Evolutionary conservation across 768 basidiomycete species (phyloP), one percentile per base, ranked within the genome.

Genomic region (Mrakia gelida): DNA sequence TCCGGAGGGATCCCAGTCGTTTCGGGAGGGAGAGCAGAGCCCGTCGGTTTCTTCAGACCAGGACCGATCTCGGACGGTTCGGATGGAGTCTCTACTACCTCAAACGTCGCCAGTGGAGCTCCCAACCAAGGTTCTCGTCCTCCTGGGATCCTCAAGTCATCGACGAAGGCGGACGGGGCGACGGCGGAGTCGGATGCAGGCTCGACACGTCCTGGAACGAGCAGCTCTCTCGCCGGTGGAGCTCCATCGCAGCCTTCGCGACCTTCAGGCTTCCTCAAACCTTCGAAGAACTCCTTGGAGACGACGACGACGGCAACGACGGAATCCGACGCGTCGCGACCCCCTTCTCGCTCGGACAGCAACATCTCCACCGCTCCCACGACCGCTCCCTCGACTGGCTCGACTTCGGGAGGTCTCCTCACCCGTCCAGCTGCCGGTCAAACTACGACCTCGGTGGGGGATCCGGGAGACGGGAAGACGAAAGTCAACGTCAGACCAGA

Each of bases 21-120:
- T 9, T 18, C 32, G 21, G 49, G 49, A 52, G 49, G 49, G 7
- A 41, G 41, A 15, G 67, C 34, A 34, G 34, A 70, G 23, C 67
- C 67, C 34, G 32, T 38, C 21, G 67, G 38, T 4, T 70, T 70
- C 67, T 70, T 70, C 67, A 70, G 67, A n/a, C 67, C 67, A 9
- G 45, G 67, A 52, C 49, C 49, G 1, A 1, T 52, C 49, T 52
- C 49, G 38, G 28, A 59, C n/a, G 59, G 0, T 28, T 38, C 67
- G 26, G 38, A 70, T 8, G 34, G 34, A 41, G 10, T 38, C 0
- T 26, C 34, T 3, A 13, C 34, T 13, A 41, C 34, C 38, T 34
- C 41, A 8, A 70, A 41, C 34, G 67, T 70, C 18, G 41, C 26
- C 67, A 41, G 38, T 43, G 67, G 67, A 38, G 34, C 13, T 18